Evolutionary conservation across 306 rosid species (phyloP).

Genomic region (Dalbergia cochinchinensis): DNA sequence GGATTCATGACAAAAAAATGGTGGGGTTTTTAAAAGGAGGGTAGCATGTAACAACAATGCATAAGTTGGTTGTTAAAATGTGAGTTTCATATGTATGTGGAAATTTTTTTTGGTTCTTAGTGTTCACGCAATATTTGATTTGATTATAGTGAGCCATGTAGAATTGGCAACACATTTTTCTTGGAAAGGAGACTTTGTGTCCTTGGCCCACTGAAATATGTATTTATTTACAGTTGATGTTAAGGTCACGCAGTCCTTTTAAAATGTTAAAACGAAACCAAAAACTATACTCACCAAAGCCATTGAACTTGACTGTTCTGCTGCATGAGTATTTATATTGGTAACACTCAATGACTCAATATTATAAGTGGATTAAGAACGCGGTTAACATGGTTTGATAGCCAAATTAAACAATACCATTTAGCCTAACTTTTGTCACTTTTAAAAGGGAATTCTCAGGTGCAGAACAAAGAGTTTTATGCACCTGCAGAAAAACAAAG

Average conservation of each 20-base stretch:
- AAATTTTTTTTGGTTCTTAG: slow-evolving; percentile 55
- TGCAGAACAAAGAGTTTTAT: too few relatives aligned
- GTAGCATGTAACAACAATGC: slow-evolving; percentile 17
- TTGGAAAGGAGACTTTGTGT: slow-evolving; percentile 34
- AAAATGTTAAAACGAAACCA: neutral
- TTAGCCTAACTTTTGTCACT: neutral
- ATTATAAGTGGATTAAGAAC: slow-evolving; percentile 33
- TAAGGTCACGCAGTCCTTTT: too few relatives aligned
- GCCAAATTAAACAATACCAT: slow-evolving; percentile 38
- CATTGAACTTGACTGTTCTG: slow-evolving; percentile 28
- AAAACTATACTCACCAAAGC: neutral
- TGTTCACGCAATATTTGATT: slow-evolving; percentile 64
- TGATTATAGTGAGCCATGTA: neutral
- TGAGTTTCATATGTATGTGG: slow-evolving; percentile 65
- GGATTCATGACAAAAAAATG: neutral
- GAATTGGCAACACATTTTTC: neutral
- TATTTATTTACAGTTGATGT: too few relatives aligned
- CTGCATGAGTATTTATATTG: neutral
- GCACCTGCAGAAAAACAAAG: too few relatives aligned
- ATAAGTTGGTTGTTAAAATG: slow-evolving; percentile 78
- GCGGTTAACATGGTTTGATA: neutral
- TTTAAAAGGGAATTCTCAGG: too few relatives aligned
- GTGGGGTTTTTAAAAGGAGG: slow-evolving; percentile 30
- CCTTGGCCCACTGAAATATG: neutral
- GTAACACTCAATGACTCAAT: neutral